Evolutionary conservation across 441 rosid genomes (phyloP).

Genomic region (Biscutella laevigata): DNA sequence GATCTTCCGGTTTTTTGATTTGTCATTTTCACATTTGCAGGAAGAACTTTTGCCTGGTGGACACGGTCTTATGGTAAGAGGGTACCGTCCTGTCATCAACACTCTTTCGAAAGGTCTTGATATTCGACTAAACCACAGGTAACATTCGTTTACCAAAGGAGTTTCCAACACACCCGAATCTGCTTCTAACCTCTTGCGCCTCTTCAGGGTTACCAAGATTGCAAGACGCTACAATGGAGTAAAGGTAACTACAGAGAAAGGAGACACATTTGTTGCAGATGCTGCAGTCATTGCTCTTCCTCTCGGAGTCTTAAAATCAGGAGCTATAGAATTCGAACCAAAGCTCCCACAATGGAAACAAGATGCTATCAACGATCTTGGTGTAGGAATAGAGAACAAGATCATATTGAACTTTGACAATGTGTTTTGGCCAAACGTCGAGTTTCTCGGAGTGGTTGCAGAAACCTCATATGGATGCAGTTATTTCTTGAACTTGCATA

Average conservation of each 20-base stretch:
- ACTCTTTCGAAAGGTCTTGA: constrained; percentile 93
- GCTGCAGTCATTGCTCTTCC: constrained; percentile 78
- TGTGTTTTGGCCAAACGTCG: constrained; percentile 97
- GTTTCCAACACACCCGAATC: neutral
- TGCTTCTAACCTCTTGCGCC: constrained; percentile 9
- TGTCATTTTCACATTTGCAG: constrained; percentile 26
- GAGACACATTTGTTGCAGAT: constrained; percentile 64
- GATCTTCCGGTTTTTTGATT: neutral
- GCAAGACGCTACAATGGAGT: constrained; percentile 61
- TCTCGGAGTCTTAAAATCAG: constrained; percentile 79
- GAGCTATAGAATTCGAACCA: constrained; percentile 62
- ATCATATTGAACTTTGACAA: constrained; percentile 67
- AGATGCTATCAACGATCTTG: constrained; percentile 74
- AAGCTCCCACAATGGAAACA: constrained; percentile 92
- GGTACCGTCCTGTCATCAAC: constrained; percentile 84
- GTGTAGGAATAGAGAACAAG: constrained; percentile 93
- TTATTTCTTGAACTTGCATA: constrained; percentile 91
- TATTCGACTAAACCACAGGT: constrained; percentile 73
- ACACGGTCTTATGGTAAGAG: constrained; percentile 95
- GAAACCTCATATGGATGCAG: constrained; percentile 85
- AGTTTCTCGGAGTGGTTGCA: constrained; percentile 91
- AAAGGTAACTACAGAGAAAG: constrained; percentile 71
- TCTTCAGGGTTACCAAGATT: constrained; percentile 62
- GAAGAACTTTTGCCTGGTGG: constrained; percentile 94
- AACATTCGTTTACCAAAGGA: neutral